Evolutionary conservation across 1,284 basidiomycete species (phyloP).

Genomic region (Leccinum griseonigrum): DNA sequence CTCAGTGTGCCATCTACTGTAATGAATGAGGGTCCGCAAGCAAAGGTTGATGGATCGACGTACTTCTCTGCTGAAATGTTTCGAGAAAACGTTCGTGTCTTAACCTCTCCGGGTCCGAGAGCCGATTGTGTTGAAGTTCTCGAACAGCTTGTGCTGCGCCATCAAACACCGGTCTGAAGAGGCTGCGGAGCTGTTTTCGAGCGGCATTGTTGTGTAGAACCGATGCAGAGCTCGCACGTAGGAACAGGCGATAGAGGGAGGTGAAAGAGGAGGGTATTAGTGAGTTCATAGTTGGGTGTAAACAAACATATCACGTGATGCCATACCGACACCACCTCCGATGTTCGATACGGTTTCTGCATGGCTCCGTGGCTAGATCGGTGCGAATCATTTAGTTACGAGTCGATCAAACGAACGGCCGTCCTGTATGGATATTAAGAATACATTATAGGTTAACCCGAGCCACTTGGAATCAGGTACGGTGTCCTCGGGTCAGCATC

Average conservation of each 20-base stretch:
- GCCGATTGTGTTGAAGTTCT: slow-evolving; percentile 35
- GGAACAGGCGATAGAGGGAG: slow-evolving; percentile 61
- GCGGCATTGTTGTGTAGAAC: slow-evolving; percentile 54
- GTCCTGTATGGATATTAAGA: background rate
- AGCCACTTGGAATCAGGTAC: background rate
- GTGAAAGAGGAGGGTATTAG: slow-evolving; percentile 50
- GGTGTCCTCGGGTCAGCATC: background rate
- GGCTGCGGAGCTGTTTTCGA: slow-evolving; percentile 41
- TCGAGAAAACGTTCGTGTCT: slow-evolving; percentile 43
- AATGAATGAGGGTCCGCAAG: slow-evolving; percentile 2
- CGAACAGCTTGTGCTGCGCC: slow-evolving; percentile 46
- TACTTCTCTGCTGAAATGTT: slow-evolving; percentile 51
- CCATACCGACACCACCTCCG: background rate
- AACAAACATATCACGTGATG: slow-evolving; percentile 10
- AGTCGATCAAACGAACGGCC: slow-evolving; percentile 2
- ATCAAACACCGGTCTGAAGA: slow-evolving; percentile 59
- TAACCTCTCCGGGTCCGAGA: slow-evolving; percentile 30
- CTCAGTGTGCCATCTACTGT: slow-evolving; percentile 56
- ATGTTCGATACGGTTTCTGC: background rate
- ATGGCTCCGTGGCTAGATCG: background rate
- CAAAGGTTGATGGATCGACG: slow-evolving; percentile 9
- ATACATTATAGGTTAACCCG: slow-evolving; percentile 9
- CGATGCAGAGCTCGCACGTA: slow-evolving; percentile 57
- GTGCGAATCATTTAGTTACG: background rate
- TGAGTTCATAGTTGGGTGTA: slow-evolving; percentile 1